phyloP scores from a whole-genome alignment of 2,329 filamentous ascomycete genomes.

The Penicillium sp. region DNA sequence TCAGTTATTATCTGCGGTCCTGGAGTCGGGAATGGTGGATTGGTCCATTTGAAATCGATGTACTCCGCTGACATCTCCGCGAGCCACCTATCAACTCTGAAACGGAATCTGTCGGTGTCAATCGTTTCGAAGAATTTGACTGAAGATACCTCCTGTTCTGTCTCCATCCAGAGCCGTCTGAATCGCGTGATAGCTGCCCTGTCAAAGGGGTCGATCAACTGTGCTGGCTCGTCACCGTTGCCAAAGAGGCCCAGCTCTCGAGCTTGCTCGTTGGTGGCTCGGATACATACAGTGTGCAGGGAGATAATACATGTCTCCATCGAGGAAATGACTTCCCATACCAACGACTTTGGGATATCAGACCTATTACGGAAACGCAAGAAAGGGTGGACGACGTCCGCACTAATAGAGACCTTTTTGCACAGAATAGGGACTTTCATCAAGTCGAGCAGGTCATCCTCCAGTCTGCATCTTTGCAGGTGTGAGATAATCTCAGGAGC shows the following conservation, averaged over 20 bases:
- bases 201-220: not conserved
- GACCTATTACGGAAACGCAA: not conserved
- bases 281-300: not conserved
- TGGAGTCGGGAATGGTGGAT: not conserved
- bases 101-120: not conserved
- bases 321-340: not conserved
- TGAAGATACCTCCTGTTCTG: not conserved
- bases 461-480: not conserved
- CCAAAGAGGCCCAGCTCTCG: not conserved
- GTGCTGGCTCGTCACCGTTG: not conserved
- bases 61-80: not conserved
- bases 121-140: not conserved
- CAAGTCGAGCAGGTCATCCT: not conserved
- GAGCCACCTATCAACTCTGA: not conserved
- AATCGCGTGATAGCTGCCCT: not conserved
- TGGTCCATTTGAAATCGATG: not conserved
- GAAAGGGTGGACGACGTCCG: constrained; percentile 2
- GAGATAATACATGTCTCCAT: not conserved
- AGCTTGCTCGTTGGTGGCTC: constrained; percentile 1
- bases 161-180: not conserved
- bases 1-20: not conserved
- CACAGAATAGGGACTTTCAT: not conserved
- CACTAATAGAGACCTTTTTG: constrained; percentile 2
- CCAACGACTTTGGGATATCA: not conserved
- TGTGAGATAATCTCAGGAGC: not conserved